Percentiles rank a stretch among this genome's conserved stretches.
phyloP scores from a whole-genome alignment of 139 green algal species.

The Chlorella sorokiniana region DNA sequence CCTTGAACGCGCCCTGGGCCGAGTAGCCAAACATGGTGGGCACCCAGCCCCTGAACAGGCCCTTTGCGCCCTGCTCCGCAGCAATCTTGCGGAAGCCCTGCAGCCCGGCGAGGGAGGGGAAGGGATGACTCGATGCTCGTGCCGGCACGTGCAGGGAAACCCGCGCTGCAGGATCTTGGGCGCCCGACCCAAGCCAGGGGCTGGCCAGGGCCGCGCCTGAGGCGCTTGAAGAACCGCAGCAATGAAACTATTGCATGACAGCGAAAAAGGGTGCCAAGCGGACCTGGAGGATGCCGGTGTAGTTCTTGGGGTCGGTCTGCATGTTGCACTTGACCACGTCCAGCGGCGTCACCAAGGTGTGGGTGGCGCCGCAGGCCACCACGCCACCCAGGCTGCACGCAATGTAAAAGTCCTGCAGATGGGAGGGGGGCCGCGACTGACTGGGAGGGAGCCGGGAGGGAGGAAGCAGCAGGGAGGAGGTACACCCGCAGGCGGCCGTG shows the following conservation, averaged over 20 bases:
- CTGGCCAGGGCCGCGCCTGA: no score
- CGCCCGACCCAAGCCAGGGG: neutral
- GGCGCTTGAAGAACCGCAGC: neutral
- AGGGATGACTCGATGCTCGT: neutral
- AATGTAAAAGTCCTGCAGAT: slow-evolving; percentile 74
- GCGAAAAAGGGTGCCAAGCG: no score
- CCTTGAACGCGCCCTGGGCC: slow-evolving; percentile 90
- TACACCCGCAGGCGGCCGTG: neutral
- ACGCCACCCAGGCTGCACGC: slow-evolving; percentile 80
- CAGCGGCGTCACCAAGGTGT: slow-evolving; percentile 83
- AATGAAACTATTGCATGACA: no score
- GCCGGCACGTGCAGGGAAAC: neutral
- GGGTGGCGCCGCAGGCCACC: slow-evolving; percentile 62
- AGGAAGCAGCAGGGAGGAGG: neutral
- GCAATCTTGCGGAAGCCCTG: slow-evolving; percentile 73
- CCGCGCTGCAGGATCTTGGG: neutral
- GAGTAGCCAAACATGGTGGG: slow-evolving; percentile 88
- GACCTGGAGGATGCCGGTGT: slow-evolving; percentile 60
- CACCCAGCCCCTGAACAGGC: slow-evolving; percentile 82
- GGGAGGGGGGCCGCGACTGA: no score
- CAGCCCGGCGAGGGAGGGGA: slow-evolving; percentile 51
- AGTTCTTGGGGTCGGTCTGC: slow-evolving; percentile 76
- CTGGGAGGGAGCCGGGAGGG: no score
- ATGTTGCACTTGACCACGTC: slow-evolving; percentile 97
- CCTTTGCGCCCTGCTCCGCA: slow-evolving; percentile 64